Evolutionary conservation across 2,329 filamentous ascomycete genomes (phyloP), one percentile per base, ranked within the genome.

Genomic region (Penicillium freii): DNA sequence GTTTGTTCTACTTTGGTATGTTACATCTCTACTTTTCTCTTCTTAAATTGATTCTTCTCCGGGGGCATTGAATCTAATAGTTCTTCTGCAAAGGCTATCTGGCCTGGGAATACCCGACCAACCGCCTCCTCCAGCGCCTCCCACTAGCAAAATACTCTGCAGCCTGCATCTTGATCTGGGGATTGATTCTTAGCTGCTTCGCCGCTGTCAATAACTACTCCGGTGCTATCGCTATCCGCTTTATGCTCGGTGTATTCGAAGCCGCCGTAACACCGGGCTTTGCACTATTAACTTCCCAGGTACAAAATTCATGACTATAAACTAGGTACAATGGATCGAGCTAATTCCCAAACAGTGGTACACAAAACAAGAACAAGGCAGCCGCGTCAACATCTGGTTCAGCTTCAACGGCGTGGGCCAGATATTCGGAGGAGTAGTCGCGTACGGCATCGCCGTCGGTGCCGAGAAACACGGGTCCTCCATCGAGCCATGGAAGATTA

Each of bases 161-260:
- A 0, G 78, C 82, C 59, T 87, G 85, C 65, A 82, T 89, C 56
- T 79, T 88, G 58, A 77, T 84, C 63, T 88, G 86, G 86, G 86
- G 86, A 1, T 44, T 78, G 0, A 80, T 84, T 1, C 75, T 90
- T 1, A 77, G 80, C 54, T 86, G 84, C 67, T 87, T 88, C 66
- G 86, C 87, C 0, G 85, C 82, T 0, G 83, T 84, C 0, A 76
- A 79, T 33, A 83, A 83, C 68, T 90, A 84, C 64, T 75, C 78
- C 0, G 83, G 86, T 1, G 83, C 85, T 0, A 80, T 89, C 23
- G 84, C 84, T 0, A 81, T 89, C 34, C 82, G 88, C 0, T 86
- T 89, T 69, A 84, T 90, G 63, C 78, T 89, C 0, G 88, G 88
- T 29, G 78, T 87, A 0, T 88, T 87, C 54, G 88, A 91, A 69